phyloP scores from a whole-genome alignment of 2,329 filamentous ascomycete genomes.

The Aspergillus costaricaensis region DNA sequence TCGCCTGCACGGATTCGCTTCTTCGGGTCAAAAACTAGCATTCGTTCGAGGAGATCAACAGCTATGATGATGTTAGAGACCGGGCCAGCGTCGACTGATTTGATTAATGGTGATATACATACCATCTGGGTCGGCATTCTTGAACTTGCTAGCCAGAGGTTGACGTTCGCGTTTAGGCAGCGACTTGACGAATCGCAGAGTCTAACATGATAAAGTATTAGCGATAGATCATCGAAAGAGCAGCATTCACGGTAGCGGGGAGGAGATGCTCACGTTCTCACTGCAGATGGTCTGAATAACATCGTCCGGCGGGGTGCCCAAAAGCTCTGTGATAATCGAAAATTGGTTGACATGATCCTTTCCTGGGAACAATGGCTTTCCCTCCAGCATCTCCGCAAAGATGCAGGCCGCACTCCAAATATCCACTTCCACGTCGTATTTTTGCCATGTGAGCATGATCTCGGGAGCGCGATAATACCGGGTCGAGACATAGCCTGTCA shows the following conservation, averaged over 20 bases:
- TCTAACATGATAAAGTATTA: conserved; percentile 57
- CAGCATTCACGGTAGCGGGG: not conserved
- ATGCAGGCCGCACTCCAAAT: conserved; percentile 99
- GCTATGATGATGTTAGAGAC: conserved; percentile 53
- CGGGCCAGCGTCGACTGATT: not conserved
- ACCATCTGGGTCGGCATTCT: conserved; percentile 87
- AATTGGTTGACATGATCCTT: conserved; percentile 99
- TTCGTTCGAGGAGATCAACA: conserved; percentile 88
- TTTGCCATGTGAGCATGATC: conserved; percentile 99
- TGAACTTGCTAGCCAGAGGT: conserved; percentile 85
- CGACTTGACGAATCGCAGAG: conserved; percentile 94
- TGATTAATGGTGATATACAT: conserved; percentile 33
- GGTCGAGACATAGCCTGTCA: conserved; percentile 99
- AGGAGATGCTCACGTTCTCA: conserved; percentile 72
- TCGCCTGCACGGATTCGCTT: conserved; percentile 86
- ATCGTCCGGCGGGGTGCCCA: conserved; percentile 95
- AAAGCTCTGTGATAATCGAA: conserved; percentile 96
- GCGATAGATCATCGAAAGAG: conserved; percentile 14
- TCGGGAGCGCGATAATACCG: conserved; percentile 98
- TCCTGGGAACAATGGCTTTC: conserved; percentile 95
- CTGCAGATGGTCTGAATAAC: conserved; percentile 98
- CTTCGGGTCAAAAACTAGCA: conserved; percentile 99
- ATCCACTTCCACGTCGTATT: conserved; percentile 98
- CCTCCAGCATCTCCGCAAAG: conserved; percentile 98
- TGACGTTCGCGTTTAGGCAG: conserved; percentile 92